These are phyloP conservation scores for Codiaeum variegatum DNA, from an alignment of 441 rosid genomes.

Conservation along the genomic window DNA sequence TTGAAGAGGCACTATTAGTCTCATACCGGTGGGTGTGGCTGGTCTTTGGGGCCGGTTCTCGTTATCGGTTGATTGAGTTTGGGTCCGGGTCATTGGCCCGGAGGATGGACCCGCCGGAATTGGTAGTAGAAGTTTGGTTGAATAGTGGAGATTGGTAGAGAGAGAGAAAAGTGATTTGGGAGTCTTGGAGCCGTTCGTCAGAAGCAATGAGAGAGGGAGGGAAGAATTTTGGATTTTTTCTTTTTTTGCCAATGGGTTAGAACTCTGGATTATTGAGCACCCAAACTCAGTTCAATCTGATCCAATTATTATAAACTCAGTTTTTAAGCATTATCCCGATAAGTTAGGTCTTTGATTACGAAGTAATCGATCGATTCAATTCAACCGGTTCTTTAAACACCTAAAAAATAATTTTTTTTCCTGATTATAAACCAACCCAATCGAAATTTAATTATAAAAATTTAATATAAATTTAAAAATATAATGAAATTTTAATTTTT, in stretches of 20 bases:
- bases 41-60: conserved; percentile 2
- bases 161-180: not conserved
- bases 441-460: too few relatives aligned
- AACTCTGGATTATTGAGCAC: not conserved
- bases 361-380: too few relatives aligned
- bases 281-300: too few relatives aligned
- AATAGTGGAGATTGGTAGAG: not conserved
- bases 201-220: not conserved
- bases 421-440: too few relatives aligned
- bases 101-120: conserved; percentile 12
- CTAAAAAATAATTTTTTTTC: too few relatives aligned
- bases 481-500: too few relatives aligned
- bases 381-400: too few relatives aligned
- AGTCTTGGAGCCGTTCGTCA: conserved; percentile 10
- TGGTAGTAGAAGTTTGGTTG: conserved; percentile 6
- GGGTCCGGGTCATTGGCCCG: conserved; percentile 17
- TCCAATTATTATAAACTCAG: too few relatives aligned
- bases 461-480: too few relatives aligned
- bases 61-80: not conserved
- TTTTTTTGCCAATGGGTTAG: too few relatives aligned
- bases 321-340: too few relatives aligned
- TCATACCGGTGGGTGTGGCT: conserved; percentile 26
- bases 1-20: conserved; percentile 34
- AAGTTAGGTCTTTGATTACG: too few relatives aligned
- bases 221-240: conserved; percentile 20